These are phyloP conservation scores for Hypoxylon sp. DNA, from an alignment of 2,329 filamentous ascomycete species.

Conservation along the genomic window DNA sequence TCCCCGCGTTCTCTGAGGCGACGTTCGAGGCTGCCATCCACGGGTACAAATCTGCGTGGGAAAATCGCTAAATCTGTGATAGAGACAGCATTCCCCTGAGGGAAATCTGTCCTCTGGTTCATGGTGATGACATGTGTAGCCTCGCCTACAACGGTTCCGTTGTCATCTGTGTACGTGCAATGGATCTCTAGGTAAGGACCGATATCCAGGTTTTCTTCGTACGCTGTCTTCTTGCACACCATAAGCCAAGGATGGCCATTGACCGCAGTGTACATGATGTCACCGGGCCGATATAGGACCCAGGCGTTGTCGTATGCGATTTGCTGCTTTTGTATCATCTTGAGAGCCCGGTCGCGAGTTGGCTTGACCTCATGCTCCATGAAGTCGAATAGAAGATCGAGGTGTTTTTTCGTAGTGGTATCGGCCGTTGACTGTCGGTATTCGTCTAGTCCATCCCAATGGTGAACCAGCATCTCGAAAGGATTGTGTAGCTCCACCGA, in stretches of 20 bases:
- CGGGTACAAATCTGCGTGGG: slow-evolving; percentile 35
- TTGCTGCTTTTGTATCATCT: slow-evolving; percentile 41
- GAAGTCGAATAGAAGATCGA: slow-evolving; percentile 44
- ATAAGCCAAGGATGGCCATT: slow-evolving; percentile 43
- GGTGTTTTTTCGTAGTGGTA: slow-evolving; percentile 26
- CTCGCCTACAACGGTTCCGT: slow-evolving; percentile 37
- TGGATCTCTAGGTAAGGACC: slow-evolving; percentile 43
- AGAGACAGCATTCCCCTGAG: slow-evolving; percentile 36
- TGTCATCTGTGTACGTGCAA: slow-evolving; percentile 40
- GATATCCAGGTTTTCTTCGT: slow-evolving; percentile 30
- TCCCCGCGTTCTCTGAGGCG: slow-evolving; percentile 36
- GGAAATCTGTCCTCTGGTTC: slow-evolving; percentile 38
- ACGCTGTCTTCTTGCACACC: slow-evolving; percentile 39
- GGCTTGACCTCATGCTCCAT: slow-evolving; percentile 43
- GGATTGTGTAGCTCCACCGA: slow-evolving; percentile 38
- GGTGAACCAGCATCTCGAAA: slow-evolving; percentile 43
- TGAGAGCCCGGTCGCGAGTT: slow-evolving; percentile 33
- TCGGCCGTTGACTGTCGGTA: slow-evolving; percentile 31
- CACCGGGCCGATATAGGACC: slow-evolving; percentile 43
- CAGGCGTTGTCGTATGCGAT: slow-evolving; percentile 42
- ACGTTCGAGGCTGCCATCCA: slow-evolving; percentile 37
- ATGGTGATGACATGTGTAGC: slow-evolving; percentile 27
- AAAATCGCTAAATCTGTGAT: slow-evolving; percentile 41
- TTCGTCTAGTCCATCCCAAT: slow-evolving; percentile 42
- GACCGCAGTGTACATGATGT: slow-evolving; percentile 40